phyloP scores from a whole-genome alignment of 768 basidiomycete species.

The Kwoniella sp. region DNA sequence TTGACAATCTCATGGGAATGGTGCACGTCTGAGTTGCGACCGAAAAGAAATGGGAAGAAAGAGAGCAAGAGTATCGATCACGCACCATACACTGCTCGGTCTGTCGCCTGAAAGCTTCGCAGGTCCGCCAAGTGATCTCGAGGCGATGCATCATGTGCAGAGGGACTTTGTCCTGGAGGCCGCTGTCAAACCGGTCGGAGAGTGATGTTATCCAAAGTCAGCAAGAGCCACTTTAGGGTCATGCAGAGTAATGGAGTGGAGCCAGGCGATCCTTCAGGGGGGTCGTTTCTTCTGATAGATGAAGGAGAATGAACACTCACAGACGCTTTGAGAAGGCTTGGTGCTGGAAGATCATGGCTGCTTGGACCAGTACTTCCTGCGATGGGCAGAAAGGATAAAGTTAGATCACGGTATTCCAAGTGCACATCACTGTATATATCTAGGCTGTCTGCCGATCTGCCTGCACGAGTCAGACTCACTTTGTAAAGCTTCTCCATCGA shows the following conservation, averaged over 20 bases:
- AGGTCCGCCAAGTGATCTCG: constrained; percentile 21
- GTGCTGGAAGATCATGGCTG: constrained; percentile 27
- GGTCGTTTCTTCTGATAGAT: too few species aligned
- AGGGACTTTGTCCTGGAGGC: constrained; percentile 12
- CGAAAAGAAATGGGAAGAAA: too few species aligned
- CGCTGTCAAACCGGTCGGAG: constrained; percentile 6
- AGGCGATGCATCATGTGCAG: constrained; percentile 23
- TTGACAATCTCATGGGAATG: too few species aligned
- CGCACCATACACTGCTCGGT: constrained; percentile 21
- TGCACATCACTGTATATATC: neutral
- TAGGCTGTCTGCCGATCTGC: neutral
- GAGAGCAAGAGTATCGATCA: neutral
- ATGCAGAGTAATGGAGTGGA: too few species aligned
- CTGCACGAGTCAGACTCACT: neutral
- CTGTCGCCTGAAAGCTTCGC: constrained; percentile 17
- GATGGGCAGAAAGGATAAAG: neutral
- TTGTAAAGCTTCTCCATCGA: constrained; percentile 28
- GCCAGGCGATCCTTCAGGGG: too few species aligned
- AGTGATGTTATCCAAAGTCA: neutral
- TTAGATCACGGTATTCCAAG: too few species aligned
- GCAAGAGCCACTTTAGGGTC: too few species aligned
- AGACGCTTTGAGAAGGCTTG: constrained; percentile 21
- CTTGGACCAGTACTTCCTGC: constrained; percentile 23
- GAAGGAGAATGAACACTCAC: constrained; percentile 15
- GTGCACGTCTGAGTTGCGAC: too few species aligned